Conservation (phyloP, 169 alveolate genomes). For the Eimeria necatrix region DNA sequence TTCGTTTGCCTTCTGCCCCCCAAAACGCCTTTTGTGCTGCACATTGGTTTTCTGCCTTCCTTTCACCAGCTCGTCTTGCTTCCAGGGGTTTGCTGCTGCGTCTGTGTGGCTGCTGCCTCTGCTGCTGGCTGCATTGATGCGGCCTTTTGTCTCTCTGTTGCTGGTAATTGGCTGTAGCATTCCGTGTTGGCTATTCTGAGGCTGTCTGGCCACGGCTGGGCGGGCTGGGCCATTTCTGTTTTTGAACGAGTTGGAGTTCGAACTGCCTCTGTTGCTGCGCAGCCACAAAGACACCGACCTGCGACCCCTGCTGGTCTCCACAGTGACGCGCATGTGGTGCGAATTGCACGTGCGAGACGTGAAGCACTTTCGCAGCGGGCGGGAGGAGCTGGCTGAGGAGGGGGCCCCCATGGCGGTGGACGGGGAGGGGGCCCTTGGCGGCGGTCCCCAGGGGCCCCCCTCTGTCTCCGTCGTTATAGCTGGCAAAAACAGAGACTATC, state of each 20-base stretch:
- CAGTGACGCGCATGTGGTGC: slow-evolving; percentile 72
- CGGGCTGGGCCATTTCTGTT: not conserved
- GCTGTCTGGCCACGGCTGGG: not conserved
- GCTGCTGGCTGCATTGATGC: not conserved
- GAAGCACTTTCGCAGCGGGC: not conserved
- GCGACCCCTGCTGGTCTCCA: slow-evolving; percentile 73
- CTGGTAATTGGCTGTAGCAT: too few relatives aligned
- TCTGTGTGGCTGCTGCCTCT: not conserved
- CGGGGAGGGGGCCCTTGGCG: not conserved
- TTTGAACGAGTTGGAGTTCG: not conserved
- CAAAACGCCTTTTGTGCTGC: not conserved
- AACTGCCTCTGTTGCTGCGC: not conserved
- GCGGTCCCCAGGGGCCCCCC: not conserved
- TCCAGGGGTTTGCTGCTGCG: not conserved
- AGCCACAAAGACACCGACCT: slow-evolving; percentile 75
- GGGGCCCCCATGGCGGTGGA: not conserved
- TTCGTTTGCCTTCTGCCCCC: too few relatives aligned
- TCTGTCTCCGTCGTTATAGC: not conserved
- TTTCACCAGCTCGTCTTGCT: not conserved
- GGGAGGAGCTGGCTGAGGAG: not conserved
- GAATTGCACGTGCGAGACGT: slow-evolving; percentile 53
- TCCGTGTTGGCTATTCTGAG: too few relatives aligned
- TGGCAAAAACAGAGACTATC: slow-evolving; percentile 63
- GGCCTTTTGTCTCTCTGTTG: too few relatives aligned
- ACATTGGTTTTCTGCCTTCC: not conserved